Percentiles rank a stretch among this genome's conserved stretches.
Evolutionary conservation across 805 yeast genomes (phyloP).

Genomic region (Huiozyma naganishii): DNA sequence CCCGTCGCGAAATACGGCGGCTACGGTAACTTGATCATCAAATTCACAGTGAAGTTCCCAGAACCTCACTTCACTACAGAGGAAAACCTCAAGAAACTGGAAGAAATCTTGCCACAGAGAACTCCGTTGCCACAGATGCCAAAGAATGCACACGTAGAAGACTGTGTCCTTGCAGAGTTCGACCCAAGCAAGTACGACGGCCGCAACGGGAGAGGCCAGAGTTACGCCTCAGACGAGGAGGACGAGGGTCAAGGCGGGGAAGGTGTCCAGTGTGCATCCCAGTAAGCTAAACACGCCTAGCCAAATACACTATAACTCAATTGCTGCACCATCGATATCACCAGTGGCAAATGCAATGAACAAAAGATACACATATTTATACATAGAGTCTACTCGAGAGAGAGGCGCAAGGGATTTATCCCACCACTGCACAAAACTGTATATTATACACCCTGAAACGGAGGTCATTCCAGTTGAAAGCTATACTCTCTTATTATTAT

Average conservation of each 20-base stretch:
- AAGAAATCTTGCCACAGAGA: slow-evolving; percentile 72
- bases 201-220: slow-evolving; percentile 28
- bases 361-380: background rate
- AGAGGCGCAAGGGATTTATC: no score
- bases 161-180: slow-evolving; percentile 58
- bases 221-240: slow-evolving; percentile 48
- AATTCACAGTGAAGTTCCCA: slow-evolving; percentile 89
- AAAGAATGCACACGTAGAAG: slow-evolving; percentile 66
- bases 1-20: slow-evolving; percentile 86
- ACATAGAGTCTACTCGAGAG: no score
- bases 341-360: background rate
- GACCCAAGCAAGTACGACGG: slow-evolving; percentile 51
- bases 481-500: no score
- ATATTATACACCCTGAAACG: no score
- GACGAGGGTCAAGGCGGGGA: slow-evolving; percentile 33
- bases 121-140: slow-evolving; percentile 44
- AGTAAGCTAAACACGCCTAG: slow-evolving; percentile 33
- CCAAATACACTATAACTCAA: background rate
- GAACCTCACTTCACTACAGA: slow-evolving; percentile 58
- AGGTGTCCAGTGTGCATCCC: slow-evolving; percentile 74
- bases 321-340: background rate
- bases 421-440: no score
- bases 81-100: slow-evolving; percentile 63
- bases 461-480: no score
- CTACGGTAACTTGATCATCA: slow-evolving; percentile 74